Conservation (phyloP, 78 protist species). For the Emiliania huxleyi region DNA sequence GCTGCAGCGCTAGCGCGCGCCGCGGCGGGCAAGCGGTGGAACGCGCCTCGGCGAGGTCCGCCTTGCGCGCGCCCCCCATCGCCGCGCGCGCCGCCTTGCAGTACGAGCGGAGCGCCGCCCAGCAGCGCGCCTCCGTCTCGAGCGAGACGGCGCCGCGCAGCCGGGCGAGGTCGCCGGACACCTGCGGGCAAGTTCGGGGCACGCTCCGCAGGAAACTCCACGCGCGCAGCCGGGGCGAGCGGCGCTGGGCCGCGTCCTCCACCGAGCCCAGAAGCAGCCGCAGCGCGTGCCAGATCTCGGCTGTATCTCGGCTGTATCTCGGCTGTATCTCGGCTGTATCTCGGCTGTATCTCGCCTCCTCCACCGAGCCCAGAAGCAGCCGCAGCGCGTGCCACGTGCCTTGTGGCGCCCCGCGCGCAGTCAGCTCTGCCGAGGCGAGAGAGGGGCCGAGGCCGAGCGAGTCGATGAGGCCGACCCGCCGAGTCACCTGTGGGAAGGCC, state of each 20-base stretch:
- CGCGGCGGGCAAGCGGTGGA: background rate
- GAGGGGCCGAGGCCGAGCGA: background rate
- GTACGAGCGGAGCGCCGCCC: background rate
- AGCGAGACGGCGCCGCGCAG: background rate
- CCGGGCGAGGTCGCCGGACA: too few relatives aligned
- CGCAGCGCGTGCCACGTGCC: background rate
- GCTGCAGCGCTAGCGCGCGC: background rate
- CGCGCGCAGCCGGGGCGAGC: too few relatives aligned
- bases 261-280: background rate
- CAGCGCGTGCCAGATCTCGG: background rate
- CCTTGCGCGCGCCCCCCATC: background rate
- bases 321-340: too few relatives aligned
- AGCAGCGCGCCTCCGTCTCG: background rate
- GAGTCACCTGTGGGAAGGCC: too few relatives aligned
- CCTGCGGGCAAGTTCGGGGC: too few relatives aligned
- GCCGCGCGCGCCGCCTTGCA: background rate
- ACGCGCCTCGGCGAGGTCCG: background rate
- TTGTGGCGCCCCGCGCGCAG: background rate
- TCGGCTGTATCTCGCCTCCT: too few relatives aligned
- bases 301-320: too few relatives aligned
- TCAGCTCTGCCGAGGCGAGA: background rate
- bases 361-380: background rate
- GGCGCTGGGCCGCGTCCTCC: too few relatives aligned
- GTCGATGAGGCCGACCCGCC: background rate
- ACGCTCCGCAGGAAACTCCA: too few relatives aligned